Evolutionary conservation across 2,329 filamentous ascomycete species (phyloP), one percentile per base, ranked within the genome.

Genomic region (Sporothrix dimorphospora): DNA sequence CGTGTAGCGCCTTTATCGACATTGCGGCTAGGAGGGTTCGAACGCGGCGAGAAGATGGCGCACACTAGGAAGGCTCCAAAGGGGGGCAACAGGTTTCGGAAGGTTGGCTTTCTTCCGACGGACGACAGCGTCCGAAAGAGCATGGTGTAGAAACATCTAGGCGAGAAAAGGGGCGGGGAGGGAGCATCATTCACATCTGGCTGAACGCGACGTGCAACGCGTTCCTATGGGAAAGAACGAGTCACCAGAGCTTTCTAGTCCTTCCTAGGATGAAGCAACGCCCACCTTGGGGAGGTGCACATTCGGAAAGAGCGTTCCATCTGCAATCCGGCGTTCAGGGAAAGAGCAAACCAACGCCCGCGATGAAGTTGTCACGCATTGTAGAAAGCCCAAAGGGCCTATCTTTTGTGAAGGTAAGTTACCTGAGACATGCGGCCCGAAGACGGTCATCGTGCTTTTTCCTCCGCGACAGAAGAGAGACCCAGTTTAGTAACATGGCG

Each of bases 1-100:
- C 76, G 1, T 87, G 81, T 8, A 91, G 82, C 27, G 82, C 78
- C 71, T 79, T 77, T 72, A 91, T 89, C 53, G 83, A 75, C 86
- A 88, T 88, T 21, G 16, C 76, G 34, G 30, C 49, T 61, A 42
- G 30, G 3, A 70, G n/a, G n/a, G 63, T 14, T n/a, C 42, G 38
- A 40, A 5, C 27, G 70, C 30, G n/a, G 16, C 40, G 45, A 57
- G 67, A 68, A 19, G n/a, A n/a, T 19, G 63, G 9, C 38, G 34
- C 38, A 11, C 16, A 40, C 55, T 21, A 40, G 6, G n/a, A 40
- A n/a, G 4, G 40, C 42, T 53, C 21, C 21, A 40, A 11, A n/a
- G 21, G 38, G 19, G 3, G 11, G 6, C 21, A 30, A 45, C 3
- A 14, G 53, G 49, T 5, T n/a, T 21, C 24, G 42, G 16, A 27